Evolutionary conservation across 768 basidiomycete genomes (phyloP), one percentile per base, ranked within the genome.

Genomic region (Myochromella boudieri): DNA sequence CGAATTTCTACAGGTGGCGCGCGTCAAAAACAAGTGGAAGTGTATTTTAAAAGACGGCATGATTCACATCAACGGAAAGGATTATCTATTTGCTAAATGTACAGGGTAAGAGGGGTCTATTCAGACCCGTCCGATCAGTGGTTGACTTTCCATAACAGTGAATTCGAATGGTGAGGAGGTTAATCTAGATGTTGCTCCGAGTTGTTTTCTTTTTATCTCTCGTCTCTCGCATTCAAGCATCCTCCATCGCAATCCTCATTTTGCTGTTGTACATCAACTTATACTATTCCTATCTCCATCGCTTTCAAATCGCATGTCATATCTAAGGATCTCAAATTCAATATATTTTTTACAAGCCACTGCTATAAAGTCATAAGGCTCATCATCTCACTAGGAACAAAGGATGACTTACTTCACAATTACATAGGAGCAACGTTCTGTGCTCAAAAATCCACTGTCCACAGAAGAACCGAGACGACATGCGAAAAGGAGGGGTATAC

Each of bases 1-100:
- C 15, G 46, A 46, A 43, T 52, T 17, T 12, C 48, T 37, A 24
- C 55, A 98, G 95, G 95, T 98, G 27, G 93, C 95, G 34, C 80
- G 97, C n/a, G 95, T 98, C 20, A 99, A 98, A 72, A 98, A 97
- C 72, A 99, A 98, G 72, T 99, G 97, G 97, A 99, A 98, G 75
- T 95, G 94, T 50, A 84, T 91, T 18, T 77, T 99, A 42, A 97
- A 97, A 68, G 97, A 98, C 55, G 97, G 97, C 3, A 92, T 98
- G 85, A 90, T 97, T 53, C 91, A 93, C 57, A 82, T 97, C 56
- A 97, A 97, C 54, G 95, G 95, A 24, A 92, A 90, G 60, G 97
- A 99, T 60, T 99, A 98, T 69, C 78, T 99, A 12, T 99, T 99
- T 62, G 81, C 90, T 43, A 95, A 97, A 67, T 98, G 95, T 69